phyloP scores from a whole-genome alignment of 2,329 filamentous ascomycete genomes.

The Stromatinia cepivora region DNA sequence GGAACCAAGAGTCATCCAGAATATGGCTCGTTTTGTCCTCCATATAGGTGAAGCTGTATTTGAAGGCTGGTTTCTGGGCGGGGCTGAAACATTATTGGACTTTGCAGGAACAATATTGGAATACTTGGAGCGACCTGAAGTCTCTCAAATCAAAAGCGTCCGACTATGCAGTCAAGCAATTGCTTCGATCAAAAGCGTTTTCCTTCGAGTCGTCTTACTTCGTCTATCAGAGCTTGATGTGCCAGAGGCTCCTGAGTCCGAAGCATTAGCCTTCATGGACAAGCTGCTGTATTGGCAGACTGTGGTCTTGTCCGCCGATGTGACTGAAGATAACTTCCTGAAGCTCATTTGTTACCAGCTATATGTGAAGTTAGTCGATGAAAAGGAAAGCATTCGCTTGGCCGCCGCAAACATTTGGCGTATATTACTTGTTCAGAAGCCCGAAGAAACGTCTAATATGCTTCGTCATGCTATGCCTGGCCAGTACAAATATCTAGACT shows the following conservation, averaged over 20 bases:
- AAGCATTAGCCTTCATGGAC: slow-evolving; percentile 71
- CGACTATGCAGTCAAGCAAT: slow-evolving; percentile 88
- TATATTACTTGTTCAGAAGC: slow-evolving; percentile 92
- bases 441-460: slow-evolving; percentile 73
- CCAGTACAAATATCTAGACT: slow-evolving; percentile 69
- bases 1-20: slow-evolving; percentile 82
- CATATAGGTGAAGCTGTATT: slow-evolving; percentile 90
- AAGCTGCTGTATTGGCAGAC: slow-evolving; percentile 96
- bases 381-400: slow-evolving; percentile 64
- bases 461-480: slow-evolving; percentile 69
- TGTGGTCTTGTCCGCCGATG: slow-evolving; percentile 76
- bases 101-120: slow-evolving; percentile 84
- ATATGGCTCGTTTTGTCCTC: slow-evolving; percentile 75
- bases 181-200: slow-evolving; percentile 69
- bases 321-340: slow-evolving; percentile 77
- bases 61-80: slow-evolving; percentile 94
- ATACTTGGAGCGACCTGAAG: slow-evolving; percentile 81
- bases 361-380: slow-evolving; percentile 82
- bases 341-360: slow-evolving; percentile 89
- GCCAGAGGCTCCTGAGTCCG: slow-evolving; percentile 56
- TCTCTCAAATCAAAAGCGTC: slow-evolving; percentile 80
- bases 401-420: slow-evolving; percentile 84
- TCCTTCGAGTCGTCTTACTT: slow-evolving; percentile 77
- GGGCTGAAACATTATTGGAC: slow-evolving; percentile 79
- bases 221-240: slow-evolving; percentile 82